phyloP scores from a whole-genome alignment of 352 stramenopile genomes.

The Phytophthora uliginosa region DNA sequence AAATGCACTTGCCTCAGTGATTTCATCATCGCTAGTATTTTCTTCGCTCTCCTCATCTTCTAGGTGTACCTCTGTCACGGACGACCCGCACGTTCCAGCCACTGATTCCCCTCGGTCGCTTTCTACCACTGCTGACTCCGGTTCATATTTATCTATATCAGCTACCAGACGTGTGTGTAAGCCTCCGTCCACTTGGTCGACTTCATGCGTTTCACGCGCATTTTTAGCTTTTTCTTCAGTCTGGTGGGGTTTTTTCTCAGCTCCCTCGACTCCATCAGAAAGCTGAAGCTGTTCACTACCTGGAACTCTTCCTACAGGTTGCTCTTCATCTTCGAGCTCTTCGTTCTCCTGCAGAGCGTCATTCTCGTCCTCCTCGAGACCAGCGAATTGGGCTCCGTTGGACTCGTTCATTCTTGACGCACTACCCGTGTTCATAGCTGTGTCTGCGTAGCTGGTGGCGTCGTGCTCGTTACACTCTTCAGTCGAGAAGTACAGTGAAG shows the following conservation, averaged over 20 bases:
- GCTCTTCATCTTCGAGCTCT: not conserved
- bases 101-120: not conserved
- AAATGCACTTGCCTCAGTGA: not conserved
- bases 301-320: too few species aligned
- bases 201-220: too few species aligned
- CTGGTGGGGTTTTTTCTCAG: too few species aligned
- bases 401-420: not conserved
- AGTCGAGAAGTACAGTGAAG: not conserved
- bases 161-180: too few species aligned
- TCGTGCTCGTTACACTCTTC: not conserved
- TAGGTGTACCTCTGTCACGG: not conserved
- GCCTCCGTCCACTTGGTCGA: too few species aligned
- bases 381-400: not conserved
- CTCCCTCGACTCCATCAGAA: too few species aligned
- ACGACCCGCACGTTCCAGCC: not conserved
- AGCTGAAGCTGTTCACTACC: too few species aligned
- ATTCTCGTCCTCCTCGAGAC: not conserved
- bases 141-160: too few species aligned
- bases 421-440: not conserved
- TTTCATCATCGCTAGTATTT: not conserved
- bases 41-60: not conserved
- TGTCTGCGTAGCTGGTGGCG: not conserved
- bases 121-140: too few species aligned
- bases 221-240: not conserved
- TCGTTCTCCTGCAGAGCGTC: not conserved